Evolutionary conservation across 805 yeast genomes (phyloP).

Genomic region (Kluyveromyces lactis): DNA sequence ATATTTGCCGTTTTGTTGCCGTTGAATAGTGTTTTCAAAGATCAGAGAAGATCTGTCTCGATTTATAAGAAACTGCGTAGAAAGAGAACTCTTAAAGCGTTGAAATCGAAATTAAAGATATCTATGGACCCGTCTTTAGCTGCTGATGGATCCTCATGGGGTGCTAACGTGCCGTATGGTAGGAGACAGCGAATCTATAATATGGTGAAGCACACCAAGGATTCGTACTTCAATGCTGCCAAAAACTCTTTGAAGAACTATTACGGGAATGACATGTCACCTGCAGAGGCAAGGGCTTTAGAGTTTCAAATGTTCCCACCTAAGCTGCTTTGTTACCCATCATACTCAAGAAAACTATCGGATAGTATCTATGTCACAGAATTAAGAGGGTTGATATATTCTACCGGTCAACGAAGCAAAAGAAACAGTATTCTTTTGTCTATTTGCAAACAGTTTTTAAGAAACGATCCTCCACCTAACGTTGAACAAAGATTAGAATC

Average conservation of each 20-base stretch:
- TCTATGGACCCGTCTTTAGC: conserved; percentile 4
- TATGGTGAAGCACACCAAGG: conserved; percentile 46
- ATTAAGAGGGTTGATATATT: conserved; percentile 61
- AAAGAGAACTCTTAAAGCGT: conserved; percentile 9
- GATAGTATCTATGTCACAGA: conserved; percentile 42
- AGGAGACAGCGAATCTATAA: conserved; percentile 42
- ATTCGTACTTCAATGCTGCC: conserved; percentile 48
- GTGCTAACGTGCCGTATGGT: conserved; percentile 8
- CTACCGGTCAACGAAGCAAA: conserved; percentile 63
- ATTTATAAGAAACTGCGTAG: conserved; percentile 13
- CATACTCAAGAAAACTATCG: conserved; percentile 37
- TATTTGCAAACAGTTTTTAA: conserved; percentile 48
- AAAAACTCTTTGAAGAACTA: conserved; percentile 14
- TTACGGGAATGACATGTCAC: conserved; percentile 6
- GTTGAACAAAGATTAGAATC: conserved; percentile 31
- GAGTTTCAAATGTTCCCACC: conserved; percentile 37
- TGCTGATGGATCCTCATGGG: conserved; percentile 1
- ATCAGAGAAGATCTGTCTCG: conserved; percentile 12
- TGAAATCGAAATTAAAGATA: conserved; percentile 7
- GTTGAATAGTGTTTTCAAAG: conserved; percentile 6
- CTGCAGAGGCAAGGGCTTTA: conserved; percentile 3
- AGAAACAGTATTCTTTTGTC: conserved; percentile 64
- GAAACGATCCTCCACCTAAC: conserved; percentile 13
- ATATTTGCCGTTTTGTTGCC: conserved; percentile 18
- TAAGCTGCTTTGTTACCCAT: conserved; percentile 50